Percentiles rank a stretch among this genome's conserved stretches.
phyloP scores from a whole-genome alignment of 2,329 filamentous ascomycete genomes.

The Fusarium cicatricum region DNA sequence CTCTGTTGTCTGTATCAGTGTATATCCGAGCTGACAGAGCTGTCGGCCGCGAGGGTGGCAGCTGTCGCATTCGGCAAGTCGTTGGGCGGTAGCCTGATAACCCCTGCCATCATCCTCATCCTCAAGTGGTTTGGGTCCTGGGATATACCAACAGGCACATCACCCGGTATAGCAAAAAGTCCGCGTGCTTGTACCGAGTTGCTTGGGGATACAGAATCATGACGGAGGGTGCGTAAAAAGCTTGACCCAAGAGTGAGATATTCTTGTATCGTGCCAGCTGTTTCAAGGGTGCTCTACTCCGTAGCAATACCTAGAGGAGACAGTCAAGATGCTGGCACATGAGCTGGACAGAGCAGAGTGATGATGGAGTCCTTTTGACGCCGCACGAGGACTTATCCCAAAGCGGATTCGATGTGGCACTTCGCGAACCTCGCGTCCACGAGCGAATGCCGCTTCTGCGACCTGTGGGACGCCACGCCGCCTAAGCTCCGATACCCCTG shows the following conservation, averaged over 20 bases:
- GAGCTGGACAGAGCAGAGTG: neutral
- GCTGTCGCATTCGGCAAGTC: slow-evolving; percentile 25
- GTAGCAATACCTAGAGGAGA: too few species aligned
- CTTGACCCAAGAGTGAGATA: too few species aligned
- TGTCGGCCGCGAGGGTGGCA: slow-evolving; percentile 3
- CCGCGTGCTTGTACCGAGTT: too few species aligned
- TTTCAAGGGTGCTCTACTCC: too few species aligned
- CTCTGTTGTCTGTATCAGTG: neutral
- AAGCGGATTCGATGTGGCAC: slow-evolving; percentile 22
- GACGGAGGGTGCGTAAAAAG: too few species aligned
- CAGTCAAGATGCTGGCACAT: too few species aligned
- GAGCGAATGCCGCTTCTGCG: slow-evolving; percentile 21
- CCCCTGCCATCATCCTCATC: slow-evolving; percentile 4
- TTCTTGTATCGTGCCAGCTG: too few species aligned
- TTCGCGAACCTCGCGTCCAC: slow-evolving; percentile 28
- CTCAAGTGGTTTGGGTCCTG: too few species aligned
- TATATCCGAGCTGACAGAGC: slow-evolving; percentile 14
- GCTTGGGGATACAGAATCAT: too few species aligned
- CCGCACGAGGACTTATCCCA: slow-evolving; percentile 10
- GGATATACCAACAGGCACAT: neutral
- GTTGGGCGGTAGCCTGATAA: slow-evolving; percentile 10
- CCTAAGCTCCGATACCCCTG: slow-evolving; percentile 25
- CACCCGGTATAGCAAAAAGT: neutral
- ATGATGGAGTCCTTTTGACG: slow-evolving; percentile 16
- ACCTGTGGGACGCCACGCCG: slow-evolving; percentile 19